These are phyloP conservation scores for Aspergillus udagawae DNA, from an alignment of 2,329 filamentous ascomycete species.

Conservation along the genomic window DNA sequence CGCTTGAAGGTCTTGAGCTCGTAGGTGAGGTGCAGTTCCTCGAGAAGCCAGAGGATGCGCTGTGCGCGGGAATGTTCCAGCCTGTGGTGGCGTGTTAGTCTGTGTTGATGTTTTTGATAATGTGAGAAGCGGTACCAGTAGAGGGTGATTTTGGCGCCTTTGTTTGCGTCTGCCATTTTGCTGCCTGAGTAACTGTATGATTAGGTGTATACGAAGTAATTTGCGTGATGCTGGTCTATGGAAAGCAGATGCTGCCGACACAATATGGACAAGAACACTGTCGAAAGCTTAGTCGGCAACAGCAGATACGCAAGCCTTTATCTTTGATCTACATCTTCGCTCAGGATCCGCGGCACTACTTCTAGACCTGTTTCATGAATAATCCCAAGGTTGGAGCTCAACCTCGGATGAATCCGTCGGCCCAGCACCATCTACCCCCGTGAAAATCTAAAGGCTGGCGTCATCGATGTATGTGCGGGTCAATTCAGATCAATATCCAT, in stretches of 20 bases:
- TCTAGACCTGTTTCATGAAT: not conserved
- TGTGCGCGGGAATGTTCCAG: slow-evolving; percentile 79
- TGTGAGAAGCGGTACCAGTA: slow-evolving; percentile 51
- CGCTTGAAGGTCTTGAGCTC: slow-evolving; percentile 78
- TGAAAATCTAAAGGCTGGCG: not conserved
- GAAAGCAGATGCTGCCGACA: not conserved
- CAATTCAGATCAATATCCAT: not conserved
- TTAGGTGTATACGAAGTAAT: not conserved
- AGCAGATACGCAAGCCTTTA: not conserved
- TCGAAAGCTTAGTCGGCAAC: not conserved
- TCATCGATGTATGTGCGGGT: not conserved
- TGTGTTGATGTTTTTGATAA: not conserved
- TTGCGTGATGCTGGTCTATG: not conserved
- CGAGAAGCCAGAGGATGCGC: slow-evolving; percentile 79
- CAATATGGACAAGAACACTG: not conserved
- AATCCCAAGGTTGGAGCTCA: not conserved
- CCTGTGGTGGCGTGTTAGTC: slow-evolving; percentile 47
- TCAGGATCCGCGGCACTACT: not conserved
- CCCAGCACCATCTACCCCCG: not conserved
- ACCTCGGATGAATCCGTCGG: not conserved
- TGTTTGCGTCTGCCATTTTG: slow-evolving; percentile 17
- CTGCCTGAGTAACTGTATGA: not conserved
- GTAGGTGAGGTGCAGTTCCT: slow-evolving; percentile 76
- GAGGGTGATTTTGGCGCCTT: slow-evolving; percentile 55
- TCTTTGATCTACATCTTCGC: not conserved